phyloP scores from a whole-genome alignment of 495 filamentous ascomycete genomes.

The Venustampulla echinocandica region DNA sequence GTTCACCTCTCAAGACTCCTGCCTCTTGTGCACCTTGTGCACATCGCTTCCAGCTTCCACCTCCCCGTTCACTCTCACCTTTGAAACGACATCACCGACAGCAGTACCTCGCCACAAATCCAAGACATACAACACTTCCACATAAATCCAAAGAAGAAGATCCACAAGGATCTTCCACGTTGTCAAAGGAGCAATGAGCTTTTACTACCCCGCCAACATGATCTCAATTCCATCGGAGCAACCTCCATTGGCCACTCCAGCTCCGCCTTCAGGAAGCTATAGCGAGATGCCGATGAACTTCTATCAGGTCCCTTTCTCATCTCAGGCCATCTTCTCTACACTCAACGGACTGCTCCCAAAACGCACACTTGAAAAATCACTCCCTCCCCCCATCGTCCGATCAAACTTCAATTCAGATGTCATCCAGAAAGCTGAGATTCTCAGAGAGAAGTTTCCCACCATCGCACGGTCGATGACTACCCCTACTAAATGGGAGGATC shows the following conservation, averaged over 20 bases:
- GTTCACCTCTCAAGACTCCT: no score
- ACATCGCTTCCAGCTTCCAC: no score
- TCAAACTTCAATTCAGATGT: constrained; percentile 10
- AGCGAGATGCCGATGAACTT: constrained; percentile 14
- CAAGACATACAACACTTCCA: no score
- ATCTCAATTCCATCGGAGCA: not conserved
- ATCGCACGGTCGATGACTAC: constrained; percentile 15
- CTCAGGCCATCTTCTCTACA: constrained; percentile 30
- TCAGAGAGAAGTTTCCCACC: constrained; percentile 26
- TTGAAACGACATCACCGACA: no score
- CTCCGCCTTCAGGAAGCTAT: not conserved
- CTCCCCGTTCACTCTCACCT: no score
- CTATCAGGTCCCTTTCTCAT: constrained; percentile 17
- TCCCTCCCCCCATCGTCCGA: constrained; percentile 17
- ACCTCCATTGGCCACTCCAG: not conserved
- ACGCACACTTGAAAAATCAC: constrained; percentile 21
- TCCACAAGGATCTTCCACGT: not conserved
- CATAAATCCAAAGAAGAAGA: not conserved
- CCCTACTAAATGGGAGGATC: constrained; percentile 22
- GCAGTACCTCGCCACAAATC: no score
- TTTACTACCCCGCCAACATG: not conserved
- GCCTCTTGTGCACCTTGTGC: no score
- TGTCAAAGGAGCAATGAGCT: not conserved
- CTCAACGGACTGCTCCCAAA: constrained; percentile 17
- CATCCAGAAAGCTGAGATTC: constrained; percentile 16